Percentiles rank a stretch among this genome's conserved stretches.
phyloP scores from a whole-genome alignment of 2,329 filamentous ascomycete species.

The Cordyceps tenuipes region DNA sequence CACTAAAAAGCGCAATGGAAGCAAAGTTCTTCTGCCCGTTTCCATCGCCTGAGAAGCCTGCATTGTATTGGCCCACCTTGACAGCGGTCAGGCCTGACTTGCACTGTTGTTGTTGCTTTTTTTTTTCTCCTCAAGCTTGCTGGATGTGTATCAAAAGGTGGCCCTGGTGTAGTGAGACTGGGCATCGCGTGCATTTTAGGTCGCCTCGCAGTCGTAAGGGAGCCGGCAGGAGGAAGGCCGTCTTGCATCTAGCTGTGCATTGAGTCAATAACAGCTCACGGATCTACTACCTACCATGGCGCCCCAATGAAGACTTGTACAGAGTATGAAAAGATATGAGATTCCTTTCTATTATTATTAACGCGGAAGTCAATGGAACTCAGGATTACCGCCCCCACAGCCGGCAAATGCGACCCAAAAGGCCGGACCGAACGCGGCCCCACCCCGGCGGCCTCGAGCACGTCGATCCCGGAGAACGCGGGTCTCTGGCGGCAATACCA shows the following conservation, averaged over 20 bases:
- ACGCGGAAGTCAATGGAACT: background rate
- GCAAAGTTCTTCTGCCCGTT: too few species aligned
- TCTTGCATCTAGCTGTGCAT: background rate
- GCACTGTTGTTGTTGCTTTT: background rate
- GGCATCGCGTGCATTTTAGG: background rate
- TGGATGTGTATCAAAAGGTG: too few species aligned
- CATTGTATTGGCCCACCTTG: background rate
- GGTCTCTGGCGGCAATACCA: too few species aligned
- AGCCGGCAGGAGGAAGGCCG: background rate
- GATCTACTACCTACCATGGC: background rate
- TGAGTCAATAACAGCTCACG: background rate
- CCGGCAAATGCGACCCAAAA: background rate
- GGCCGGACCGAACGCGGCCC: background rate
- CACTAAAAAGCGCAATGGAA: too few species aligned
- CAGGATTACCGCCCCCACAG: background rate
- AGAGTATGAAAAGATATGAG: background rate
- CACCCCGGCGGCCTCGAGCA: background rate
- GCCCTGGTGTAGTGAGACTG: background rate
- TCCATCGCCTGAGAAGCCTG: background rate
- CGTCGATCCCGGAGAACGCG: background rate
- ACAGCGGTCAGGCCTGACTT: constrained; percentile 3
- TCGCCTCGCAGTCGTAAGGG: background rate
- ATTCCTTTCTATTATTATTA: background rate
- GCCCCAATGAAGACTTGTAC: background rate
- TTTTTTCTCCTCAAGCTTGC: background rate